Percentiles rank a stretch among this genome's conserved stretches.
Conservation (phyloP, 164 flowering plant species). For the Magnolia sinica region DNA sequence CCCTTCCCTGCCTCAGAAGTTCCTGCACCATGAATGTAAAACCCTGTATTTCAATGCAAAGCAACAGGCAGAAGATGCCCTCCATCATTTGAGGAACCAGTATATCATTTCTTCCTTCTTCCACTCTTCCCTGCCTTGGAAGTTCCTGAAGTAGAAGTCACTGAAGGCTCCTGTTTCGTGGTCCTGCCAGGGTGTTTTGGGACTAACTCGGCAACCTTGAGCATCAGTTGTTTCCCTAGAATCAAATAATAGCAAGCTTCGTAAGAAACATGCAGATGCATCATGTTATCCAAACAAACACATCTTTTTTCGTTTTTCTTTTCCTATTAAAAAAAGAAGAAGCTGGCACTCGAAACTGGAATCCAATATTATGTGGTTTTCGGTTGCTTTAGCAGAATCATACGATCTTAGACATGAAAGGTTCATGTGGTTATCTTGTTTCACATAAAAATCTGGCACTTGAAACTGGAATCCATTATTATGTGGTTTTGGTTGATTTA, state of each 20-base stretch:
- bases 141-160: constrained; percentile 40
- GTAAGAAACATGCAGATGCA: neutral
- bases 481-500: no score
- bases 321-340: neutral
- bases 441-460: no score
- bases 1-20: constrained; percentile 69
- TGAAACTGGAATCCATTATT: no score
- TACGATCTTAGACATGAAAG: neutral
- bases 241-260: constrained; percentile 2
- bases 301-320: no score
- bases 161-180: constrained; percentile 63
- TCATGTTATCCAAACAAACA: neutral
- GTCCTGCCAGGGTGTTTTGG: constrained; percentile 80
- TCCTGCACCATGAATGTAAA: constrained; percentile 20
- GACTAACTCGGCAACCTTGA: constrained; percentile 76
- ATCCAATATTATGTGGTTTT: neutral
- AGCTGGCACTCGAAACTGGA: neutral
- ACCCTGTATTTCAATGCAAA: no score
- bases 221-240: constrained; percentile 87
- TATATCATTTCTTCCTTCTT: constrained; percentile 52
- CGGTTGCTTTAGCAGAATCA: neutral
- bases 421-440: no score
- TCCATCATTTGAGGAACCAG: neutral
- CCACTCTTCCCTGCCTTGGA: constrained; percentile 78
- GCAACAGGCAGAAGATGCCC: no score